Base-by-base conservation (phyloP, 1,139 yeast species). In the Kazachstania sp. region DNA sequence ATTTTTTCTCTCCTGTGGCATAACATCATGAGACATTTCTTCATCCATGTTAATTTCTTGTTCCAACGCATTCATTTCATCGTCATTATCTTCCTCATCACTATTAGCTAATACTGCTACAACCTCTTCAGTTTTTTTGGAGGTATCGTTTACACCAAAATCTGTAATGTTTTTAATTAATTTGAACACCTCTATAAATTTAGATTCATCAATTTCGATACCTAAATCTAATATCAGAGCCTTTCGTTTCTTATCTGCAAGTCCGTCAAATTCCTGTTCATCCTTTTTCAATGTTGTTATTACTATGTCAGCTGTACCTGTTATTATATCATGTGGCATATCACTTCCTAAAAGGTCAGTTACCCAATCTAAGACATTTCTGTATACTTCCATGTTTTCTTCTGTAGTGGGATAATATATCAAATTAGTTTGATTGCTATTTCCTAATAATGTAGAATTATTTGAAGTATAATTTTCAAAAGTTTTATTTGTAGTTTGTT, bases 231-330 rank as follows among this genome's bases (percentile, higher is more conserved):
- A 69, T 49, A 75, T 77, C 1, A 78, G 58, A 29, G 65, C 65
- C 37, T 57, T 55, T 49, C 70, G 70, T 52, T 69, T 71, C n/a
- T 45, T 43, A 7, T 51, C 51, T 13, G 48, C 36, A 41, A 65
- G 67, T 1, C 60, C 59, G 45, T 69, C 84, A 46, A 68, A 74
- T 49, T 50, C 58, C 46, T 72, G 73, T 34, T 51, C 56, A 32
- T 55, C 53, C 29, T 52, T 51, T 58, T 82, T 83, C 49, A 88
- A 63, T 0, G 75, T 66, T 51, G 78, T 82, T 39, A 88, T 63
- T 0, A 84, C 63, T 6, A 83, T 71, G 60, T 88, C 97, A 1
- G 94, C 79, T 11, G 70, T 80, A 23, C 77, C 72, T 4, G 74
- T 55, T 2, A 80, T 64, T 1, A 74, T 70, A 37, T 77, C 80